phyloP scores from a whole-genome alignment of 2,329 filamentous ascomycete genomes.

The Fusarium albosuccineum region DNA sequence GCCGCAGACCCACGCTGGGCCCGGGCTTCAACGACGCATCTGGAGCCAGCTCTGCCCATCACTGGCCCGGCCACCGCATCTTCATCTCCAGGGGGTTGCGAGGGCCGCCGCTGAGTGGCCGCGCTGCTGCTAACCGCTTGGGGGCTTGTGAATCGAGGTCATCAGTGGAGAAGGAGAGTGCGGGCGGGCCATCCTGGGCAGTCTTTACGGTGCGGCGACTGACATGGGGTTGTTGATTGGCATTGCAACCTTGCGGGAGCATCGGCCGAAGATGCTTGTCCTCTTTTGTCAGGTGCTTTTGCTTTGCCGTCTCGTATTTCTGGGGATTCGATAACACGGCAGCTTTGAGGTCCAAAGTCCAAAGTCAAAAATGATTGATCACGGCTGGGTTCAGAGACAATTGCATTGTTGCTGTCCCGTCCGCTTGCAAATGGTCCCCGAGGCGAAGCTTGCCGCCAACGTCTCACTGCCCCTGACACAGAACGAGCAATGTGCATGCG shows the following conservation, averaged over 20 bases:
- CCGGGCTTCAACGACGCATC: slow-evolving; percentile 2
- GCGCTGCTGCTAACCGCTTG: slow-evolving; percentile 32
- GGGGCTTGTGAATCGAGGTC: not conserved
- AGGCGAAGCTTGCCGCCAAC: slow-evolving; percentile 23
- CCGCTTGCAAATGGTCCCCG: slow-evolving; percentile 1
- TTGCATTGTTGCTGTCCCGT: not conserved
- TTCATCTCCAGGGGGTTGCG: slow-evolving; percentile 38
- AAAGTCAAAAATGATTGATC: not conserved
- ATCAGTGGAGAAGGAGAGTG: not conserved
- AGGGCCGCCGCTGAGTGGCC: slow-evolving; percentile 30
- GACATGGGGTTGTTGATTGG: slow-evolving; percentile 18
- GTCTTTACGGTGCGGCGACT: slow-evolving; percentile 11
- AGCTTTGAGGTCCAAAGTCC: too few species aligned
- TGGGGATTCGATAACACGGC: not conserved
- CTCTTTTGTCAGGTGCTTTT: slow-evolving; percentile 20
- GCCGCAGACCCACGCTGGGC: slow-evolving; percentile 9
- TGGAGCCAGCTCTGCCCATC: slow-evolving; percentile 29
- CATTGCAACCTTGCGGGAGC: slow-evolving; percentile 13
- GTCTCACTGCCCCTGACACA: slow-evolving; percentile 31
- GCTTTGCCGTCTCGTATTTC: slow-evolving; percentile 9
- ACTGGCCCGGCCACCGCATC: slow-evolving; percentile 22
- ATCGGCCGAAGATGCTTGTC: slow-evolving; percentile 35
- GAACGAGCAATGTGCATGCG: slow-evolving; percentile 19
- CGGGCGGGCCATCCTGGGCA: too few species aligned
- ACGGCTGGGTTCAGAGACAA: not conserved